Evolutionary conservation across 495 filamentous ascomycete species (phyloP).

Genomic region (Penicillium maclennaniae): DNA sequence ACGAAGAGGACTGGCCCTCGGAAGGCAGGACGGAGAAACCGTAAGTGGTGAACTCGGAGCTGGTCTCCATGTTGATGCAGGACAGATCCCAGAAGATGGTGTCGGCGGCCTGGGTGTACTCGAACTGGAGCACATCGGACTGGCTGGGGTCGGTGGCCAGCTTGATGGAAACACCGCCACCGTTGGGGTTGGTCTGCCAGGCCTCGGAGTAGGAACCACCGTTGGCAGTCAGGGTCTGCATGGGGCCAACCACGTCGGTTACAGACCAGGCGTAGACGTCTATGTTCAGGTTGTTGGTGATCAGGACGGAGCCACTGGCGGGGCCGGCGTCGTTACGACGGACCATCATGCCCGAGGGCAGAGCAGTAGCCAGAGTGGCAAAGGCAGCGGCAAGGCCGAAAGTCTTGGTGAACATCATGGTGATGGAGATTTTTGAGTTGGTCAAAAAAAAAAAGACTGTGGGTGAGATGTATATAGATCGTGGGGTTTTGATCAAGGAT

Average conservation of each 20-base stretch:
- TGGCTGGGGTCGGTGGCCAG: slow-evolving; percentile 27
- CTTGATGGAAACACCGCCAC: slow-evolving; percentile 46
- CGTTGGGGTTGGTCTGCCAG: slow-evolving; percentile 37
- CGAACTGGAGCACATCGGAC: slow-evolving; percentile 43
- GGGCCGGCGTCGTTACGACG: slow-evolving; percentile 21
- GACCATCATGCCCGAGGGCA: slow-evolving; percentile 30
- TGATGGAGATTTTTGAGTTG: slow-evolving; percentile 18
- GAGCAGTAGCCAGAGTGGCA: slow-evolving; percentile 36
- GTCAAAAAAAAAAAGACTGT: slow-evolving; percentile 8
- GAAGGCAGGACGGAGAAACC: slow-evolving; percentile 40
- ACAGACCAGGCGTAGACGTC: slow-evolving; percentile 44
- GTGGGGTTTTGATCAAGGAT: background rate
- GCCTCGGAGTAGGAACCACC: slow-evolving; percentile 35
- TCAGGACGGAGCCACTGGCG: slow-evolving; percentile 29
- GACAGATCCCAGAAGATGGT: slow-evolving; percentile 45
- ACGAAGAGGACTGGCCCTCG: slow-evolving; percentile 15
- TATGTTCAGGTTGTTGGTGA: slow-evolving; percentile 37
- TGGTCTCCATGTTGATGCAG: slow-evolving; percentile 39
- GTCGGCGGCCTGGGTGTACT: slow-evolving; percentile 37
- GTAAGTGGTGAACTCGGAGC: slow-evolving; percentile 38
- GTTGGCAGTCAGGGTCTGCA: slow-evolving; percentile 27
- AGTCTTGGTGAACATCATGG: slow-evolving; percentile 47
- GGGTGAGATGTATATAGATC: slow-evolving; percentile 12
- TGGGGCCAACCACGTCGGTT: slow-evolving; percentile 20
- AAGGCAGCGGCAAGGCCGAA: slow-evolving; percentile 37